These are phyloP conservation scores for Colletotrichum spaethianum DNA, from an alignment of 2,329 filamentous ascomycete genomes.

Conservation along the genomic window DNA sequence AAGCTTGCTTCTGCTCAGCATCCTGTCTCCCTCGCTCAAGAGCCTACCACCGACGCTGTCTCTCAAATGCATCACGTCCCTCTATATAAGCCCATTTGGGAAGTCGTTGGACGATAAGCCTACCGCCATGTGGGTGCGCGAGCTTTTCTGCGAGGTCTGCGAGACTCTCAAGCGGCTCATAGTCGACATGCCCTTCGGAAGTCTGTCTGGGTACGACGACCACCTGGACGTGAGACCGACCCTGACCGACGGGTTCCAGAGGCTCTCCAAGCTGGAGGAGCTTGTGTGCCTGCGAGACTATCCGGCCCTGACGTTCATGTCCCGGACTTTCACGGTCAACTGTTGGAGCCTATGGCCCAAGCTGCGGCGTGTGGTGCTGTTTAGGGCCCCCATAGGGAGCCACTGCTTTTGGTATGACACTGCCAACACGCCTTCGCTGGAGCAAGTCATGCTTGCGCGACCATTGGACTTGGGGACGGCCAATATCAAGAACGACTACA, in stretches of 20 bases:
- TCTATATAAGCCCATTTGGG: slow-evolving; percentile 59
- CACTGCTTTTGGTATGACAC: slow-evolving; percentile 57
- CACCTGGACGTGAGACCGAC: slow-evolving; percentile 55
- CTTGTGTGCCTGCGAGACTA: slow-evolving; percentile 64
- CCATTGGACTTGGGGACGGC: slow-evolving; percentile 50
- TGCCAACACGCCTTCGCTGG: slow-evolving; percentile 53
- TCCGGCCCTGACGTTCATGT: slow-evolving; percentile 54
- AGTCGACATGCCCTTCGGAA: slow-evolving; percentile 63
- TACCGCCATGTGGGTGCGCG: slow-evolving; percentile 56
- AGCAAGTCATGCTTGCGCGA: slow-evolving; percentile 59
- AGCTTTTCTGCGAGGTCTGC: slow-evolving; percentile 58
- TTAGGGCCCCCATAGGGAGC: slow-evolving; percentile 54
- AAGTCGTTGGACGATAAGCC: slow-evolving; percentile 55
- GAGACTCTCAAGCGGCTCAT: slow-evolving; percentile 60
- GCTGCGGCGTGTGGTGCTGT: slow-evolving; percentile 59
- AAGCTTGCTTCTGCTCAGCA: slow-evolving; percentile 50
- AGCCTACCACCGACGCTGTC: slow-evolving; percentile 40
- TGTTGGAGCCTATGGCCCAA: slow-evolving; percentile 61
- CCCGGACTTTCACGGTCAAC: slow-evolving; percentile 47
- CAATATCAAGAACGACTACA: slow-evolving; percentile 60
- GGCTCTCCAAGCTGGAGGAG: slow-evolving; percentile 60
- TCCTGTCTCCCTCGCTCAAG: slow-evolving; percentile 42
- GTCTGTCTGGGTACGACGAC: slow-evolving; percentile 58
- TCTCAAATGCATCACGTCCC: slow-evolving; percentile 54
- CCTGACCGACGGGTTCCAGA: slow-evolving; percentile 61